phyloP scores from a whole-genome alignment of 2,329 filamentous ascomycete genomes.

The Diaporthe destruens region DNA sequence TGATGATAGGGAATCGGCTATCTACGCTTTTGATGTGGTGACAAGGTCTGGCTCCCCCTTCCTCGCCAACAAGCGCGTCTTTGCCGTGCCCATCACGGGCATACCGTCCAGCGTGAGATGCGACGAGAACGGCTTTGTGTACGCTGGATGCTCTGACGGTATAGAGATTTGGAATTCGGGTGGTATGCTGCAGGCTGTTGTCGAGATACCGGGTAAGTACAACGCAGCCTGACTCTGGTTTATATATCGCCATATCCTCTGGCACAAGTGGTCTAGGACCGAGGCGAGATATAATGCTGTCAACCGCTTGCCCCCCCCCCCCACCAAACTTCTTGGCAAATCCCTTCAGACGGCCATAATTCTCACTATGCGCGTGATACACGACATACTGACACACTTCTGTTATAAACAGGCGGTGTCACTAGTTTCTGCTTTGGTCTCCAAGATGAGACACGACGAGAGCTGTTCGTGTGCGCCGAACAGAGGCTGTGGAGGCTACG shows the following conservation, averaged over 20 bases:
- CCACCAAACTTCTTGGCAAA: no score
- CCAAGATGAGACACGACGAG: slow-evolving; percentile 45
- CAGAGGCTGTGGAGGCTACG: slow-evolving; percentile 59
- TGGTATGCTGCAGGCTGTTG: slow-evolving; percentile 58
- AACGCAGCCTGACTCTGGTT: not conserved
- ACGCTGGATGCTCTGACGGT: slow-evolving; percentile 61
- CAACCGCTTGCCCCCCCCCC: not conserved
- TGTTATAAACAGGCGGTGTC: slow-evolving; percentile 51
- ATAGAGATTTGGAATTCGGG: slow-evolving; percentile 62
- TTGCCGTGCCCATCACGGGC: slow-evolving; percentile 62
- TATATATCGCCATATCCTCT: not conserved
- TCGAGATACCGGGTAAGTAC: slow-evolving; percentile 52
- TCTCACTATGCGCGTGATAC: no score
- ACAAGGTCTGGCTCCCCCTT: slow-evolving; percentile 53
- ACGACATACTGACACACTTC: not conserved
- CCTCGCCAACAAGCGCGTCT: slow-evolving; percentile 63
- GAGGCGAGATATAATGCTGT: no score
- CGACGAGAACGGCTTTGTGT: slow-evolving; percentile 59
- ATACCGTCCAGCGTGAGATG: slow-evolving; percentile 59
- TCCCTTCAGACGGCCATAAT: not conserved
- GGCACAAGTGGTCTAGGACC: not conserved
- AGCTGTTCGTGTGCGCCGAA: slow-evolving; percentile 62
- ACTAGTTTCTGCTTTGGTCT: slow-evolving; percentile 60
- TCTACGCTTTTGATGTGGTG: slow-evolving; percentile 64
- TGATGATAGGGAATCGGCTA: slow-evolving; percentile 49